Evolutionary conservation across 2,329 filamentous ascomycete species (phyloP).

Genomic region (Pseudofabraea citricarpa): DNA sequence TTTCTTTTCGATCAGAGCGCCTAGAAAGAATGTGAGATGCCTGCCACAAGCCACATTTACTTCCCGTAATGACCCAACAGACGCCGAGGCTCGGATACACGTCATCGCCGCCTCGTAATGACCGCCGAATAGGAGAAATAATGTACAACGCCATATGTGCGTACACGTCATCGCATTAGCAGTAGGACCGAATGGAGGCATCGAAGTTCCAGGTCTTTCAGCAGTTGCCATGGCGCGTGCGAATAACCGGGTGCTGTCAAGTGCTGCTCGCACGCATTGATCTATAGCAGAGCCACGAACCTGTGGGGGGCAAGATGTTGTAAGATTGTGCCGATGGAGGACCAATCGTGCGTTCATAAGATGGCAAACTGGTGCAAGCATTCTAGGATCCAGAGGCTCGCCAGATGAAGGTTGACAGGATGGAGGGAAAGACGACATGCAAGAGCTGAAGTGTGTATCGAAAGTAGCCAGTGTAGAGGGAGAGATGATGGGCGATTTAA

Average conservation of each 20-base stretch:
- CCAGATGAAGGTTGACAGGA: slow-evolving; percentile 65
- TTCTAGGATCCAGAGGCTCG: slow-evolving; percentile 66
- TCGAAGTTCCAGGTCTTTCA: slow-evolving; percentile 23
- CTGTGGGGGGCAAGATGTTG: slow-evolving; percentile 60
- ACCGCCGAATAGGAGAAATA: slow-evolving; percentile 72
- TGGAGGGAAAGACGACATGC: slow-evolving; percentile 69
- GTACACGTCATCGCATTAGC: slow-evolving; percentile 70
- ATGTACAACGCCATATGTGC: slow-evolving; percentile 81
- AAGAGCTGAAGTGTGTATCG: slow-evolving; percentile 74
- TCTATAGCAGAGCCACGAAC: slow-evolving; percentile 69
- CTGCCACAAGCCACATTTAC: slow-evolving; percentile 76
- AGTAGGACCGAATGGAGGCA: slow-evolving; percentile 26
- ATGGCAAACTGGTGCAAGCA: slow-evolving; percentile 70
- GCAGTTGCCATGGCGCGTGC: slow-evolving; percentile 54
- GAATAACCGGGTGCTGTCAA: slow-evolving; percentile 75
- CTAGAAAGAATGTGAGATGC: slow-evolving; percentile 76
- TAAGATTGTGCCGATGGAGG: slow-evolving; percentile 84
- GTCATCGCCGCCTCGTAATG: slow-evolving; percentile 68
- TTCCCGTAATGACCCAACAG: slow-evolving; percentile 66
- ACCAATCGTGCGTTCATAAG: slow-evolving; percentile 80
- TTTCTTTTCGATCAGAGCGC: slow-evolving; percentile 54
- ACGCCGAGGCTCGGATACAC: slow-evolving; percentile 66
- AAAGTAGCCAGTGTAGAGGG: slow-evolving; percentile 68
- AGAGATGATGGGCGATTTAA: slow-evolving; percentile 64
- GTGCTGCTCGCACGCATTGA: slow-evolving; percentile 67